Percentiles rank a stretch among this genome's conserved stretches.
Evolutionary conservation across 495 filamentous ascomycete species (phyloP).

Genomic region (Hypoxylon fuscum): DNA sequence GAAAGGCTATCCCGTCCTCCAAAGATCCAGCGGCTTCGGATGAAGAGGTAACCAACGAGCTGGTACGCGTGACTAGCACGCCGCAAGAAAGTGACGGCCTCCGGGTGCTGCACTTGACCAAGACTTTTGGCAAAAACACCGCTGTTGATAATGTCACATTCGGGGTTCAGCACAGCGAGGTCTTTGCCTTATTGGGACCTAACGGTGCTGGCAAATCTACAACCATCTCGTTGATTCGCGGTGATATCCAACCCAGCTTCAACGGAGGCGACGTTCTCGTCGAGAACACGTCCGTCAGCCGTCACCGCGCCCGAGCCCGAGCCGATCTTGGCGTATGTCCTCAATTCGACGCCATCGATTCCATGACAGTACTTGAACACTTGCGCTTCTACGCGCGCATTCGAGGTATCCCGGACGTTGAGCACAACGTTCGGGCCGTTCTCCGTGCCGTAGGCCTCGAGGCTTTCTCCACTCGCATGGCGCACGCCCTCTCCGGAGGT

Average conservation of each 20-base stretch:
- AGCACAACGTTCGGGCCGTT: slow-evolving; percentile 69
- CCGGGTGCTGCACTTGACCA: slow-evolving; percentile 77
- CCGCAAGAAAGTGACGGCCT: slow-evolving; percentile 67
- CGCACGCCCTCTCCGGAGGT: slow-evolving; percentile 72
- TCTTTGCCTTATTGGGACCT: slow-evolving; percentile 86
- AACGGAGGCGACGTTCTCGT: slow-evolving; percentile 75
- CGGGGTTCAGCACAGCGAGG: slow-evolving; percentile 76
- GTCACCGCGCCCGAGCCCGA: slow-evolving; percentile 70
- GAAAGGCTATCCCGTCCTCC: slow-evolving; percentile 37
- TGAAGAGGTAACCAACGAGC: slow-evolving; percentile 57
- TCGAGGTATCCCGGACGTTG: slow-evolving; percentile 69
- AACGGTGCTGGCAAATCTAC: slow-evolving; percentile 92
- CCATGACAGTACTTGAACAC: slow-evolving; percentile 76
- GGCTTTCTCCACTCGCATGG: slow-evolving; percentile 68
- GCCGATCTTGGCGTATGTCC: slow-evolving; percentile 80
- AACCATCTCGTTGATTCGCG: slow-evolving; percentile 83
- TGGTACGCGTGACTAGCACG: slow-evolving; percentile 52
- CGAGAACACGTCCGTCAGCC: slow-evolving; percentile 73
- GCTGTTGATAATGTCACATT: slow-evolving; percentile 87
- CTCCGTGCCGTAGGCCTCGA: slow-evolving; percentile 67
- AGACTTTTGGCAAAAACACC: slow-evolving; percentile 72
- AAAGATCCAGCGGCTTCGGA: slow-evolving; percentile 48
- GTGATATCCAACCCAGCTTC: slow-evolving; percentile 74
- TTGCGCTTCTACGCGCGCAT: slow-evolving; percentile 77
- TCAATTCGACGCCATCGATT: slow-evolving; percentile 74